These are phyloP conservation scores for Gyrodon lividus DNA, from an alignment of 768 basidiomycete genomes.

Conservation along the genomic window DNA sequence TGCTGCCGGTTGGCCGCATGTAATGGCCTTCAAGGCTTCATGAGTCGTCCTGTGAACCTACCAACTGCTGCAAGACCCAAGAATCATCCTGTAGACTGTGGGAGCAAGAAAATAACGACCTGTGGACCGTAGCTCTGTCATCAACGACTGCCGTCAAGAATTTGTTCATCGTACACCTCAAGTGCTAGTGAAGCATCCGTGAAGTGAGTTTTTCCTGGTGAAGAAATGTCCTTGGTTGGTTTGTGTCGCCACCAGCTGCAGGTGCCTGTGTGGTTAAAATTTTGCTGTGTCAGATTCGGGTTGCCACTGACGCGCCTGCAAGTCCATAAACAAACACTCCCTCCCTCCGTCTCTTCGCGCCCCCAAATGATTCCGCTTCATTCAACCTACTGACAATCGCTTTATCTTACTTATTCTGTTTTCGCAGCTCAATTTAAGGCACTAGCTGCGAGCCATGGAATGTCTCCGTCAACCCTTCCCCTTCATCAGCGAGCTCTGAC, in stretches of 20 bases:
- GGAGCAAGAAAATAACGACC: background rate
- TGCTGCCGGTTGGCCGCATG: background rate
- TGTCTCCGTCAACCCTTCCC: background rate
- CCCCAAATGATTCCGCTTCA: background rate
- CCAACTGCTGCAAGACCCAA: background rate
- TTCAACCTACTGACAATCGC: no score
- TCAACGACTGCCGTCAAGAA: background rate
- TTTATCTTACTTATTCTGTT: background rate
- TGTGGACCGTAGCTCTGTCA: background rate
- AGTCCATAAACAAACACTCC: background rate
- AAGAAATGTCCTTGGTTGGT: background rate
- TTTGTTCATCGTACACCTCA: background rate
- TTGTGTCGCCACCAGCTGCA: background rate
- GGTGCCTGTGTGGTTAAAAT: background rate
- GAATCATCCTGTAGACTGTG: background rate
- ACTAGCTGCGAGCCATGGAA: background rate
- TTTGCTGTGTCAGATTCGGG: background rate
- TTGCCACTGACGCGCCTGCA: background rate
- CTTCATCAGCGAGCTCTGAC: background rate
- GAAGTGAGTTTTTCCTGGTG: background rate
- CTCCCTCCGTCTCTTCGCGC: background rate
- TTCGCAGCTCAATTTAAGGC: background rate
- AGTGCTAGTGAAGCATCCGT: background rate
- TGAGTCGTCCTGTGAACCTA: background rate
- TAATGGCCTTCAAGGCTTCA: background rate